Evolutionary conservation across 139 green algal genomes (phyloP).

Genomic region (Haematococcus lacustris): DNA sequence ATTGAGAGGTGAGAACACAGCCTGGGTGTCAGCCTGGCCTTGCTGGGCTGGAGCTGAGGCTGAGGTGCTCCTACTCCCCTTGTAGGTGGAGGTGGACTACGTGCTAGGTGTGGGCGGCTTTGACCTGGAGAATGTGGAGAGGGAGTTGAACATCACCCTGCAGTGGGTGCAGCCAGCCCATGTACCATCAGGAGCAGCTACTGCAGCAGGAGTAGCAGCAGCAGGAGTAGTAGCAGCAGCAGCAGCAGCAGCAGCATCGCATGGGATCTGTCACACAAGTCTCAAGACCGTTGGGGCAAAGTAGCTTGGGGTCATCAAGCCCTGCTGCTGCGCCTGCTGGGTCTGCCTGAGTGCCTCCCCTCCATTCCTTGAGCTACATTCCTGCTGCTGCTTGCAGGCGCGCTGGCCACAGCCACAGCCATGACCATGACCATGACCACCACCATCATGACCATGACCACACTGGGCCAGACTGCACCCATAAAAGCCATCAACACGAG

Average conservation of each 20-base stretch:
- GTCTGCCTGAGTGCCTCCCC: not conserved
- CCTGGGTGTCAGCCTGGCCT: too few species aligned
- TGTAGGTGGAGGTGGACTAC: conserved; percentile 76
- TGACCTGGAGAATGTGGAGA: conserved; percentile 81
- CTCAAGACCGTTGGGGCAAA: conserved; percentile 22
- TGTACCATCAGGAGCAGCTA: not conserved
- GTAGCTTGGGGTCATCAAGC: too few species aligned
- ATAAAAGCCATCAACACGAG: conserved; percentile 30
- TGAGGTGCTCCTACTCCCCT: too few species aligned
- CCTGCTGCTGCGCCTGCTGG: not conserved
- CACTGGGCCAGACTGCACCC: conserved; percentile 12
- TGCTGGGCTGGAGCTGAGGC: too few species aligned
- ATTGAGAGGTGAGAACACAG: too few species aligned
- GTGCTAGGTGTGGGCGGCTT: conserved; percentile 92
- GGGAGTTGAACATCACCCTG: conserved; percentile 31
- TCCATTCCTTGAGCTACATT: not conserved
- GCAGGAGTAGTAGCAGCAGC: too few species aligned
- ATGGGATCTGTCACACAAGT: conserved; percentile 7
- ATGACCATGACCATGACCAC: conserved; percentile 20
- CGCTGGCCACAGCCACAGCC: too few species aligned
- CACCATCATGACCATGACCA: conserved; percentile 15
- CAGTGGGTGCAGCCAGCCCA: not conserved
- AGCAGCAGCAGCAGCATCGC: too few species aligned
- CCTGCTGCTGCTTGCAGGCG: not conserved
- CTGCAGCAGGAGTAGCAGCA: not conserved